phyloP scores from a whole-genome alignment of 371 early-diverging fungal genomes.

The Actinomortierella ambigua region DNA sequence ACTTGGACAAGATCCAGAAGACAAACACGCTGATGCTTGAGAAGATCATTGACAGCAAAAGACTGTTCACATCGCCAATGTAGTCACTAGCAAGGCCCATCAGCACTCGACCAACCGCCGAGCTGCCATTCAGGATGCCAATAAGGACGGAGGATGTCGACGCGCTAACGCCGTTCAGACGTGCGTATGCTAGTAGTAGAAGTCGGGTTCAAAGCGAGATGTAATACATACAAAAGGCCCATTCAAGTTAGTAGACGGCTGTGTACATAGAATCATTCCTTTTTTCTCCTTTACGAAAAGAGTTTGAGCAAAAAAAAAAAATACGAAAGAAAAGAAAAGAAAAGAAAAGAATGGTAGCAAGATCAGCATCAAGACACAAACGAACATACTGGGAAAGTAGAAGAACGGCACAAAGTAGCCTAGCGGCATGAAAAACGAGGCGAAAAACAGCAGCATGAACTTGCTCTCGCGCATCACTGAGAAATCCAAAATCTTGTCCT shows the following conservation, averaged over 20 bases:
- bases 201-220: neutral
- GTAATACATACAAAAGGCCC: neutral
- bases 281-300: too few species aligned
- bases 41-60: constrained; percentile 48
- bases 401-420: constrained; percentile 44
- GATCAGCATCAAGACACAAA: neutral
- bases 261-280: too few species aligned
- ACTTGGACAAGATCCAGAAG: constrained; percentile 64
- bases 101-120: constrained; percentile 36
- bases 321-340: neutral
- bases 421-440: constrained; percentile 24
- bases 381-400: constrained; percentile 26
- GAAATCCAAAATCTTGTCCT: constrained; percentile 24
- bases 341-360: too few species aligned
- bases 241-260: neutral
- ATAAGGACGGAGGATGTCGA: constrained; percentile 51
- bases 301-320: neutral
- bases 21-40: constrained; percentile 54
- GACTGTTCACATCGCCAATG: constrained; percentile 65
- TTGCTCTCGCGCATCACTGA: constrained; percentile 24
- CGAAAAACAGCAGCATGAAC: constrained; percentile 18
- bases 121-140: constrained; percentile 46
- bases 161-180: constrained; percentile 32
- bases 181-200: constrained; percentile 22
- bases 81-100: constrained; percentile 49